phyloP scores from a whole-genome alignment of 371 early-diverging fungal species.

The Mortierella sp. region DNA sequence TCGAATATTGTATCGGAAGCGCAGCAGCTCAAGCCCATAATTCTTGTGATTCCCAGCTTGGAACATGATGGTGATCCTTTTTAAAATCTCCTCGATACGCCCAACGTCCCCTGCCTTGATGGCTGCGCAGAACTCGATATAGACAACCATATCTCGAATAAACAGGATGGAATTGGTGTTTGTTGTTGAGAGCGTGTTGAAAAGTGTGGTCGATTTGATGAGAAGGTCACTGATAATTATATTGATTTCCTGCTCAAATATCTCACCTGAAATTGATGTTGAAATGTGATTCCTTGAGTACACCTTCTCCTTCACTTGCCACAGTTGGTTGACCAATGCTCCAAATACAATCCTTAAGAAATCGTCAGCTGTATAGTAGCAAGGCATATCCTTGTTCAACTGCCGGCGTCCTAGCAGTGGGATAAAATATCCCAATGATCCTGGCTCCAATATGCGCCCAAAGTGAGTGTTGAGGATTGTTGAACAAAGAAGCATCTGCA shows the following conservation, averaged over 20 bases:
- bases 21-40: conserved; percentile 21
- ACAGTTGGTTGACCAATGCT: conserved; percentile 8
- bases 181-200: conserved; percentile 8
- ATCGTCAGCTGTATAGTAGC: conserved; percentile 19
- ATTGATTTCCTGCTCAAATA: conserved; percentile 9
- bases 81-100: conserved; percentile 13
- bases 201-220: conserved; percentile 6
- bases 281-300: neutral
- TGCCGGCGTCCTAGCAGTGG: conserved; percentile 4
- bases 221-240: conserved; percentile 7
- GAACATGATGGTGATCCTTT: conserved; percentile 26
- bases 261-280: neutral
- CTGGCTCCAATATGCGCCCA: conserved; percentile 13
- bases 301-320: conserved; percentile 7
- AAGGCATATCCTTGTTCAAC: conserved; percentile 18
- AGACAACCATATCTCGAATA: conserved; percentile 15
- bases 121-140: conserved; percentile 22
- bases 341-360: conserved; percentile 17
- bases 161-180: conserved; percentile 18
- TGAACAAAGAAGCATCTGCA: conserved; percentile 19
- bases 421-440: conserved; percentile 4
- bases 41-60: conserved; percentile 24
- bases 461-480: conserved; percentile 23
- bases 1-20: conserved; percentile 21
- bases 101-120: conserved; percentile 23